Percentiles rank a stretch among this genome's conserved stretches.
phyloP scores from a whole-genome alignment of 805 yeast genomes.

The Wickerhamia fluorescens region DNA sequence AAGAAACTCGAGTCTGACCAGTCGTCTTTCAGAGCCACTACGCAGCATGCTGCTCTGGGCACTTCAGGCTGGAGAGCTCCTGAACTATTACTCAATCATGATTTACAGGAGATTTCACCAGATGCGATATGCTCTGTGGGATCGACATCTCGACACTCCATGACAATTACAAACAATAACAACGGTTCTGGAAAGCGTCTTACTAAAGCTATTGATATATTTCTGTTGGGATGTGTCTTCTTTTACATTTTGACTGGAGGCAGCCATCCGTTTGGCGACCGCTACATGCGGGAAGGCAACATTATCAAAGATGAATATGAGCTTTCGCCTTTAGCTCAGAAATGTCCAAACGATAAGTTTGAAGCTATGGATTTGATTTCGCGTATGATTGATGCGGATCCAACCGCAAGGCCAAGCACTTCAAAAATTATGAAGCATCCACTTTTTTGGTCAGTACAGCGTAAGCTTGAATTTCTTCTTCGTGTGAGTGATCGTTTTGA shows the following conservation, averaged over 20 bases:
- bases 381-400: conserved; percentile 65
- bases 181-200: conserved; percentile 41
- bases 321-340: conserved; percentile 39
- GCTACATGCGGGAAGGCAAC: conserved; percentile 81
- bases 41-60: conserved; percentile 84
- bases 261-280: conserved; percentile 90
- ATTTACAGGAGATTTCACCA: conserved; percentile 32
- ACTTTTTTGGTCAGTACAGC: conserved; percentile 71
- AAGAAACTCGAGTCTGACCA: conserved; percentile 88
- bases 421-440: conserved; percentile 71
- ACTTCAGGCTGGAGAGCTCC: conserved; percentile 99
- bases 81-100: conserved; percentile 51
- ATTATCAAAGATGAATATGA: conserved; percentile 62
- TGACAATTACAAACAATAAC: conserved; percentile 2
- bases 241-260: conserved; percentile 81
- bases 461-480: conserved; percentile 74
- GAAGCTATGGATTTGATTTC: conserved; percentile 72
- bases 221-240: conserved; percentile 91
- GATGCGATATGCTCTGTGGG: conserved; percentile 26
- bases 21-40: conserved; percentile 87
- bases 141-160: conserved; percentile 12
- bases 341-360: conserved; percentile 34
- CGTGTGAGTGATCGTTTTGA: conserved; percentile 91
- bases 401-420: conserved; percentile 68
- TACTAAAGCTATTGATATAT: conserved; percentile 87